These are phyloP conservation scores for Microstegium vimineum DNA, from an alignment of 176 grass and related monocot genomes.

Conservation along the genomic window DNA sequence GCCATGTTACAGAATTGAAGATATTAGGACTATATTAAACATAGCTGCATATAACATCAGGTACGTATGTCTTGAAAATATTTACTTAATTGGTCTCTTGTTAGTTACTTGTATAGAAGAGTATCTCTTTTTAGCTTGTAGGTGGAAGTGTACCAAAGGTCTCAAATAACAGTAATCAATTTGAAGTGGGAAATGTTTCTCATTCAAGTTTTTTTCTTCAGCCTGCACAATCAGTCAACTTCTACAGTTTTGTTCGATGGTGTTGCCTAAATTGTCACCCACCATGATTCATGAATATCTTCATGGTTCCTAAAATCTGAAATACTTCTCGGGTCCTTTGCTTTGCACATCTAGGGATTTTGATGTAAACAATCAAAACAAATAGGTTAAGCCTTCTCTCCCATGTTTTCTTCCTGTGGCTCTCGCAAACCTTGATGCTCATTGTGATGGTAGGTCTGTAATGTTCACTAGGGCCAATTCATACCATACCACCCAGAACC, in stretches of 20 bases:
- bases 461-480: not conserved
- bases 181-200: not conserved
- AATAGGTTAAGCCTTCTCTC: not conserved
- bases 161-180: not conserved
- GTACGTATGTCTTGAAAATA: conserved; percentile 17
- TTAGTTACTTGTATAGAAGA: conserved; percentile 11
- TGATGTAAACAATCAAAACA: not conserved
- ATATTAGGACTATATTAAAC: conserved; percentile 88
- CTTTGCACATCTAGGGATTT: not conserved
- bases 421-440: not conserved
- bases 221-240: not conserved
- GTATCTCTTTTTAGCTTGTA: not conserved
- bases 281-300: not conserved
- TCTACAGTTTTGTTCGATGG: not conserved
- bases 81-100: not conserved
- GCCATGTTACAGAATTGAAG: conserved; percentile 75
- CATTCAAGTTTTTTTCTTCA: conserved; percentile 6
- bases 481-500: not conserved
- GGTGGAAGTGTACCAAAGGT: not conserved
- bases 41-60: conserved; percentile 39
- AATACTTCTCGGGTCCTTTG: not conserved
- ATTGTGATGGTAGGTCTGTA: not conserved
- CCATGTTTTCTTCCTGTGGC: not conserved
- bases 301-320: not conserved
- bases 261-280: not conserved